Evolutionary conservation across 805 yeast genomes (phyloP).

Genomic region (Lipomyces mesembrius): DNA sequence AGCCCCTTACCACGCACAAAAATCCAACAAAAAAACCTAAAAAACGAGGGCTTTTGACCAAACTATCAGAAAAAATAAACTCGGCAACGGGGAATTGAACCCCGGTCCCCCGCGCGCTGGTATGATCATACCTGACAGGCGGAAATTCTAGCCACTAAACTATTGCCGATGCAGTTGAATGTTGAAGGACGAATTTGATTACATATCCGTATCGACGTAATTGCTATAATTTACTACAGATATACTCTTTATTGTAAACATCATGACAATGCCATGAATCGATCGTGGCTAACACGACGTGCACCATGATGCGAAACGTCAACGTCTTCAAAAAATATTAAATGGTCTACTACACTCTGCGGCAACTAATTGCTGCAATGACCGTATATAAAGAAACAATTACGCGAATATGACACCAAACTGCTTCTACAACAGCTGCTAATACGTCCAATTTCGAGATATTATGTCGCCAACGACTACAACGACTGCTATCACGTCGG

Average conservation of each 20-base stretch:
- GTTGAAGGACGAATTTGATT: too few relatives aligned
- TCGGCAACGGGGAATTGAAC: conserved; percentile 19
- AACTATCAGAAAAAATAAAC: neutral
- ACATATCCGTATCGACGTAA: too few relatives aligned
- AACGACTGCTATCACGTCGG: conserved; percentile 1
- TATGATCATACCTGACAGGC: conserved; percentile 40
- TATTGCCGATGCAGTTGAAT: conserved; percentile 40
- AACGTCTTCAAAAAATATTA: neutral
- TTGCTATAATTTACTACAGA: too few relatives aligned
- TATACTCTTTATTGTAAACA: too few relatives aligned
- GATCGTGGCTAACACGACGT: too few relatives aligned
- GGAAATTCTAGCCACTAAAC: conserved; percentile 46
- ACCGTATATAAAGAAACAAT: neutral
- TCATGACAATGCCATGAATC: too few relatives aligned
- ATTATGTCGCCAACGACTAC: neutral
- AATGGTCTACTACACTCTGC: neutral
- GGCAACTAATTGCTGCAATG: neutral
- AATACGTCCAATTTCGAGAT: neutral
- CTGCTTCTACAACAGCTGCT: neutral
- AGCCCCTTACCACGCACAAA: too few relatives aligned
- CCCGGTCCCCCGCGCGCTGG: conserved; percentile 20
- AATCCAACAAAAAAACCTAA: too few relatives aligned
- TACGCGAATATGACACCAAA: neutral
- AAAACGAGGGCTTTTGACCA: too few relatives aligned
- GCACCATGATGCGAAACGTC: too few relatives aligned